phyloP scores from a whole-genome alignment of 768 basidiomycete genomes.

The Tricholoma saponaceum region DNA sequence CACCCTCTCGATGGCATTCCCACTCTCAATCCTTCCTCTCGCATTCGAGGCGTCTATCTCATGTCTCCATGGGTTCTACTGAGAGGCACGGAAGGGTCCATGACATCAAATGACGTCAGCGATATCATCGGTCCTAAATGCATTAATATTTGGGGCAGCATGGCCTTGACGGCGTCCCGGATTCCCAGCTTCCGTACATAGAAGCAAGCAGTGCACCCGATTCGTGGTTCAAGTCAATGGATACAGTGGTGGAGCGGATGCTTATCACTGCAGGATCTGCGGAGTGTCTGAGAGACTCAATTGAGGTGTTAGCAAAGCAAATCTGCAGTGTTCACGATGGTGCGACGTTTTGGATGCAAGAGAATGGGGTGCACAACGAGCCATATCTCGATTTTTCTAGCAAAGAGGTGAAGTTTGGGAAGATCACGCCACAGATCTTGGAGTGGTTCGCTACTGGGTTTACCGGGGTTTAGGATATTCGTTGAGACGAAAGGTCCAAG shows the following conservation, averaged over 20 bases:
- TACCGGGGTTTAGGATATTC: not conserved
- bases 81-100: constrained; percentile 8
- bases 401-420: constrained; percentile 14
- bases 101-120: constrained; percentile 4
- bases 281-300: constrained; percentile 22
- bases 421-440: constrained; percentile 19
- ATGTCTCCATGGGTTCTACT: constrained; percentile 30
- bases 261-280: constrained; percentile 21
- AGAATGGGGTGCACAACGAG: constrained; percentile 33
- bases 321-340: constrained; percentile 3
- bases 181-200: constrained; percentile 8
- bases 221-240: constrained; percentile 22
- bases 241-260: constrained; percentile 16
- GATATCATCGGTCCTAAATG: constrained; percentile 13
- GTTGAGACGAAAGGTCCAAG: not conserved
- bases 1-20: constrained; percentile 21
- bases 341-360: constrained; percentile 23
- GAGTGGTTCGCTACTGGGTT: constrained; percentile 11
- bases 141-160: constrained; percentile 11
- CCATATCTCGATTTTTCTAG: constrained; percentile 27
- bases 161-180: constrained; percentile 14
- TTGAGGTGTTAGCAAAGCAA: constrained; percentile 1
- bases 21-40: constrained; percentile 9
- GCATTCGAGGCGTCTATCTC: constrained; percentile 20
- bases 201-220: constrained; percentile 18